Base-by-base conservation (phyloP, 2,329 filamentous ascomycete genomes). In the Fusarium pininemorale region DNA sequence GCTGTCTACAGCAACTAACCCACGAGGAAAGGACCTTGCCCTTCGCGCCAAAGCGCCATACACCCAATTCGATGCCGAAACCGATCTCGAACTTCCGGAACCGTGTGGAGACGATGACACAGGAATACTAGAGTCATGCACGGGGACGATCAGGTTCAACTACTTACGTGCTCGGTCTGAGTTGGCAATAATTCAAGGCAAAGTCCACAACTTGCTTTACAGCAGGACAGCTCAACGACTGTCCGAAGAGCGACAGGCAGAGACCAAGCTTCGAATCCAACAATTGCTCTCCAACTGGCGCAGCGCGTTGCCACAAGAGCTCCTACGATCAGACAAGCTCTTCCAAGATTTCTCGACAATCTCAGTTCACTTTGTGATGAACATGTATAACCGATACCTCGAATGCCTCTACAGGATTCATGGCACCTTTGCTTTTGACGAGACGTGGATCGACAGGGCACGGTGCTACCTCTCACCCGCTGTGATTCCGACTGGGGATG, bases 261-360 rank as follows among this genome's bases (percentile, higher is more conserved):
- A 57, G 5, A 58, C 55, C 10, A 47, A 22, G 13, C 0, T 14
- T 3, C 55, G 55, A 2, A 48, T 58, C 7, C 14, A 47, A 37
- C 28, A 35, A 18, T 13, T 58, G 18, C 22, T 58, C 6, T 28
- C 7, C n/a, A 35, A 37, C 18, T 48, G 55, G 41, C n/a, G 14
- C 1, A 35, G 20, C 0, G n/a, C 18, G 14, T 0, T 48, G 4
- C 41, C 41, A 1, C n/a, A 8, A 8, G 41, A 48, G 3, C 10
- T 37, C 1, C 0, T 47, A 8, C 10, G n/a, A 26, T 24, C 30
- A 35, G n/a, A 48, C 5, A 24, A 20, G 1, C 39, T 48, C 11
- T 35, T 47, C 18, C 39, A 44, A n/a, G 16, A 44, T 4, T 58
- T 58, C n/a, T 47, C n/a, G 7, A 16, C 28, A 24, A 22, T 47